Percentiles rank a stretch among this genome's conserved stretches.
Evolutionary conservation across 2,329 filamentous ascomycete genomes (phyloP).

Genomic region (Tolypocladium pustulatum): DNA sequence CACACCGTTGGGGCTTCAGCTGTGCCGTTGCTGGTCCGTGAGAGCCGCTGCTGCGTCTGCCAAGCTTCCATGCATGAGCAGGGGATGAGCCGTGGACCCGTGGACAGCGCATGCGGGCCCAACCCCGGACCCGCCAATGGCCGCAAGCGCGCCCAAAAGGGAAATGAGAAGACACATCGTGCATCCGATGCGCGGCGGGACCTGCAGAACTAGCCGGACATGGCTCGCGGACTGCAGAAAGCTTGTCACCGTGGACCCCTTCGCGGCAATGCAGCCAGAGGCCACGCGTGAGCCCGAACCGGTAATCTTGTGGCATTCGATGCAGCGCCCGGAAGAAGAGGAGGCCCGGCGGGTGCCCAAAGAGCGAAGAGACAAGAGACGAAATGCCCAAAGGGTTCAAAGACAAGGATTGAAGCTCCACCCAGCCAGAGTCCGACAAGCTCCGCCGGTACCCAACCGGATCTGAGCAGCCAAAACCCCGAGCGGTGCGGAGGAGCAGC

Average conservation of each 20-base stretch:
- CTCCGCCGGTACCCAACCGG: neutral
- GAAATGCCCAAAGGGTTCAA: neutral
- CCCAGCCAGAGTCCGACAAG: neutral
- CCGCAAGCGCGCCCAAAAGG: slow-evolving; percentile 14
- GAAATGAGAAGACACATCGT: slow-evolving; percentile 20
- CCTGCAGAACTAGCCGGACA: slow-evolving; percentile 7
- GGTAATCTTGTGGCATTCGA: slow-evolving; percentile 15
- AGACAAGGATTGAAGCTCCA: neutral
- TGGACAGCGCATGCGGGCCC: neutral
- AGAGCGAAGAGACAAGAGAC: neutral
- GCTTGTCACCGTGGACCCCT: neutral
- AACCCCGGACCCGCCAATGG: neutral
- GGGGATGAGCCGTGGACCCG: neutral
- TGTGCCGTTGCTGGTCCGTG: neutral
- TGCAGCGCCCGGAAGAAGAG: neutral
- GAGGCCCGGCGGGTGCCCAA: neutral
- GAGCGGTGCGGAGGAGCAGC: neutral
- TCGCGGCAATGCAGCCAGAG: slow-evolving; percentile 11
- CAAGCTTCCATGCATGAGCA: neutral
- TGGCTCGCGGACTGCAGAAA: slow-evolving; percentile 1
- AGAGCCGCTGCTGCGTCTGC: neutral
- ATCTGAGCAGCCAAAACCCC: neutral
- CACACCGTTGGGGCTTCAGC: neutral
- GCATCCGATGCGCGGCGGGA: slow-evolving; percentile 15
- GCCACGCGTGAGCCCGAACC: slow-evolving; percentile 12